Base-by-base conservation (phyloP, 139 green algal genomes). In the Chlorella sp. region DNA sequence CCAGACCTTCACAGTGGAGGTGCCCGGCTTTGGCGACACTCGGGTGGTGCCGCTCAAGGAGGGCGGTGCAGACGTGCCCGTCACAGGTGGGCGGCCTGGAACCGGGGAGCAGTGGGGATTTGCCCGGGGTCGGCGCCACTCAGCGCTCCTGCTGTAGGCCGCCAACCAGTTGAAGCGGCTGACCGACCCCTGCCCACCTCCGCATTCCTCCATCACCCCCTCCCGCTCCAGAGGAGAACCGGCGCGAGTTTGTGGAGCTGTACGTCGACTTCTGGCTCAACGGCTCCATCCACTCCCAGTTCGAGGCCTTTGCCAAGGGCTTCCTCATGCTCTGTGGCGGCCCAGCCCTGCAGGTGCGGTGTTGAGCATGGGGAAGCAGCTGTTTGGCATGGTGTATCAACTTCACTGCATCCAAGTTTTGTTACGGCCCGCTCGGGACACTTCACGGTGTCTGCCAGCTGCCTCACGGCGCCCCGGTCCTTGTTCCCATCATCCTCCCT, bases 301-400 rank as follows among this genome's bases (percentile, higher is more conserved):
- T 97, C 87, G 92, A 96, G 57, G 94, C 96, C 11, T 98, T 98
- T 81, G 89, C 90, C 2, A 81, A 87, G 25, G 96, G 96, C 57
- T 97, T 98, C 87, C 88, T 95, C 83, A 96, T 95, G 85, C 87
- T 98, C 38, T 97, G 92, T 78, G 90, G 94, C 64, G 96, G 96
- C 0, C 95, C 95, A 13, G 96, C 95, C 12, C 70, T 78, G 70
- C 70, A 78, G 70, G 70, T 78, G 70, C 51, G 51, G 51, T 11
- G 69, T 0, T 68, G 62, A 3, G 18, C 2, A 23, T 30, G 28
- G 62, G n/a, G n/a, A n/a, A n/a, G n/a, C n/a, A n/a, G n/a, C n/a
- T n/a, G n/a, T n/a, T n/a, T n/a, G n/a, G n/a, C n/a, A n/a, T n/a
- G n/a, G n/a, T n/a, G n/a, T n/a, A n/a, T n/a, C n/a, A n/a, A n/a